phyloP scores from a whole-genome alignment of 2,329 filamentous ascomycete genomes.

The Monascus ruber region DNA sequence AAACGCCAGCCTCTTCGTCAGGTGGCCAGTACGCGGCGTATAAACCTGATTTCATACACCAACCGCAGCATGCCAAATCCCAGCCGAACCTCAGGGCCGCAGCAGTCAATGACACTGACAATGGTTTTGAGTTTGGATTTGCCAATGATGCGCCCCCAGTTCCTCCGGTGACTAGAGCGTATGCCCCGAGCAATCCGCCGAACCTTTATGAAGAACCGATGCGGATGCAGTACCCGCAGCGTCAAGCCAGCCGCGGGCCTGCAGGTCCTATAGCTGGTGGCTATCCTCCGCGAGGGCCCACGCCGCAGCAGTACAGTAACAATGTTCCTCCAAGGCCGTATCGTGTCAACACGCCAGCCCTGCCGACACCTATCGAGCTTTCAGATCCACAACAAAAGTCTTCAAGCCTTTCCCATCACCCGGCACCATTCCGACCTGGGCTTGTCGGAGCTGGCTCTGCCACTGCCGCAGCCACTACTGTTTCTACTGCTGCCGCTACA shows the following conservation, averaged over 20 bases:
- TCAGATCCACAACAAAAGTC: slow-evolving; percentile 33
- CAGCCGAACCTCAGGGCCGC: slow-evolving; percentile 32
- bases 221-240: slow-evolving; percentile 7
- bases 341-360: slow-evolving; percentile 11
- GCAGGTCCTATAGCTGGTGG: slow-evolving; percentile 5
- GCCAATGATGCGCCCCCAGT: slow-evolving; percentile 23
- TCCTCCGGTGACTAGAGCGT: slow-evolving; percentile 8
- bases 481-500: slow-evolving; percentile 25
- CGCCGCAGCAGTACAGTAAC: slow-evolving; percentile 4
- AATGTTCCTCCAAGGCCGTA: slow-evolving; percentile 12
- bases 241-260: slow-evolving; percentile 5
- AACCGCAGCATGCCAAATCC: slow-evolving; percentile 30
- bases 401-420: slow-evolving; percentile 46
- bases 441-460: slow-evolving; percentile 36
- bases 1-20: slow-evolving; percentile 12
- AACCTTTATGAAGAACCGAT: slow-evolving; percentile 9
- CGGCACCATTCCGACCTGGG: slow-evolving; percentile 43
- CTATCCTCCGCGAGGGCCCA: slow-evolving; percentile 4
- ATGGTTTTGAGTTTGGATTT: slow-evolving; percentile 62
- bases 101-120: slow-evolving; percentile 24
- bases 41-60: slow-evolving; percentile 18
- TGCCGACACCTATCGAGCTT: slow-evolving; percentile 4
- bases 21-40: slow-evolving; percentile 25
- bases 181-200: slow-evolving; percentile 4
- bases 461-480: slow-evolving; percentile 14